These are phyloP conservation scores for Isoetes engelmannii DNA, from an alignment of 83 land plant species.

Conservation along the genomic window DNA sequence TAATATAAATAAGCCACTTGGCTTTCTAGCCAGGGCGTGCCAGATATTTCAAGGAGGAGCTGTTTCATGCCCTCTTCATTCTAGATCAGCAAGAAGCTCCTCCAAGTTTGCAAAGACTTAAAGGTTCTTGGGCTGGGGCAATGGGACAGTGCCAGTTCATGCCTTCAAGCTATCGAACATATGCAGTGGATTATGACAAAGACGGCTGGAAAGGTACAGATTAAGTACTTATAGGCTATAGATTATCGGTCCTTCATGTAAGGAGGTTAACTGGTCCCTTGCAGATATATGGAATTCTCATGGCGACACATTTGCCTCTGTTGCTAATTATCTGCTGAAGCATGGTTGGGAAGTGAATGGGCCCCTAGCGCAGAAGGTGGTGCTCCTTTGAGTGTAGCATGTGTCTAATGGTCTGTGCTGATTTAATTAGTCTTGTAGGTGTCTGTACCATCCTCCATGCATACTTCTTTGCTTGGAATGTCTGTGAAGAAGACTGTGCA, in stretches of 20 bases:
- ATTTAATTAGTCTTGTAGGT: conserved; percentile 7
- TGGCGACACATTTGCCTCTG: conserved; percentile 36
- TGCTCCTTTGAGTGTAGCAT: not conserved
- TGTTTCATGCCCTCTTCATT: conserved; percentile 29
- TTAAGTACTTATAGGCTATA: not conserved
- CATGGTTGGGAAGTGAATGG: conserved; percentile 39
- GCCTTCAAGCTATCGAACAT: conserved; percentile 36
- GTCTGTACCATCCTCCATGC: conserved; percentile 6
- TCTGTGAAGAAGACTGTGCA: conserved; percentile 19
- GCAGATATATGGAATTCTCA: conserved; percentile 40
- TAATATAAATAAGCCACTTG: not conserved
- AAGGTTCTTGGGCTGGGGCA: conserved; percentile 43
- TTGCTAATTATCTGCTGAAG: conserved; percentile 32
- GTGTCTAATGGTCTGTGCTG: not conserved
- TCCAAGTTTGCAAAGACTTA: conserved; percentile 15
- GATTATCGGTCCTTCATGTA: not conserved
- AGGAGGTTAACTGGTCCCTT: not conserved
- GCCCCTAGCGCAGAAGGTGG: conserved; percentile 33
- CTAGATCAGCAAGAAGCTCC: conserved; percentile 29
- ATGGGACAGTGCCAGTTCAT: conserved; percentile 50
- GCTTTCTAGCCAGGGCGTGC: conserved; percentile 16
- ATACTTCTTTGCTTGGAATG: conserved; percentile 7
- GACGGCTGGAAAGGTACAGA: conserved; percentile 35
- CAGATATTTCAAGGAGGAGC: conserved; percentile 29
- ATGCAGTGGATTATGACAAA: conserved; percentile 34